Conservation (phyloP, 139 green algal species). For the Coelastrella sp. region DNA sequence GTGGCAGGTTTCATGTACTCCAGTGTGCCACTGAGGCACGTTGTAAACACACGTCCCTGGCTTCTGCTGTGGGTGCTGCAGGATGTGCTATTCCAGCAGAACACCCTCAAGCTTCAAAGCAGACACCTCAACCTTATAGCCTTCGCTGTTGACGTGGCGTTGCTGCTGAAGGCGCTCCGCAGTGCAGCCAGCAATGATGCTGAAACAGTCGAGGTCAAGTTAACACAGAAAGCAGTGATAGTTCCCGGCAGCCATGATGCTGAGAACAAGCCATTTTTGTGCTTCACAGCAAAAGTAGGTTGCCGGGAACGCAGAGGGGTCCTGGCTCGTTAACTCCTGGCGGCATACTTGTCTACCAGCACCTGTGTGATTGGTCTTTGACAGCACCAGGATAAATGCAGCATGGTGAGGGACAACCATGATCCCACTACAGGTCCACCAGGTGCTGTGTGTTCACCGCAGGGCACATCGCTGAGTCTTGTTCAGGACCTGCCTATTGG, state of each 20-base stretch:
- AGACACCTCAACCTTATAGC: conserved; percentile 80
- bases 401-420: too few relatives aligned
- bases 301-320: background rate
- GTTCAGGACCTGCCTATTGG: conserved; percentile 83
- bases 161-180: conserved; percentile 80
- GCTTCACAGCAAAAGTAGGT: conserved; percentile 63
- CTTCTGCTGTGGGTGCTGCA: conserved; percentile 46
- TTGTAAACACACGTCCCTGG: background rate
- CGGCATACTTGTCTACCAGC: too few relatives aligned
- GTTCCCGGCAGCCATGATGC: conserved; percentile 26
- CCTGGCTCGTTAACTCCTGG: too few relatives aligned
- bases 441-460: background rate
- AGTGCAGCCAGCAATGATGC: conserved; percentile 43
- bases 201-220: conserved; percentile 67
- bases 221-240: conserved; percentile 62
- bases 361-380: too few relatives aligned
- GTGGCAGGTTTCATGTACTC: background rate
- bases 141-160: conserved; percentile 75
- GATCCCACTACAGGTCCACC: background rate
- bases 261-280: conserved; percentile 72
- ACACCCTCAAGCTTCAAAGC: conserved; percentile 64
- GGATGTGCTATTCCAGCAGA: conserved; percentile 74
- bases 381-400: too few relatives aligned
- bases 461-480: conserved; percentile 62
- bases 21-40: too few relatives aligned